These are phyloP conservation scores for Selaginella tamariscina DNA, from an alignment of 75 land plant species.

Conservation along the genomic window DNA sequence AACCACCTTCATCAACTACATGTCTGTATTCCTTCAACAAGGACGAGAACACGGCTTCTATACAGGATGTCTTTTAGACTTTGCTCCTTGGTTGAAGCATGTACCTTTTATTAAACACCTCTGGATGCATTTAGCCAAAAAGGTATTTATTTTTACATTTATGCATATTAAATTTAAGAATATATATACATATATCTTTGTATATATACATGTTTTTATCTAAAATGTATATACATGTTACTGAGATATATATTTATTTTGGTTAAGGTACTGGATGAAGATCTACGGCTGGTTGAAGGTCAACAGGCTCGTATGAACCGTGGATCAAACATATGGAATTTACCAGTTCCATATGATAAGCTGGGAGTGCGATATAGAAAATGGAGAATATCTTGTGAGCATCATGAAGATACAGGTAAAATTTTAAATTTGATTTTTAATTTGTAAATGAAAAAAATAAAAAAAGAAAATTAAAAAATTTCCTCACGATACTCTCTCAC, in stretches of 20 bases:
- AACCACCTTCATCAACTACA: slow-evolving; percentile 92
- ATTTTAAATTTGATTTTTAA: no score
- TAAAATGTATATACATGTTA: no score
- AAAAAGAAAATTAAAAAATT: no score
- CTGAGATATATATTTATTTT: slow-evolving; percentile 10
- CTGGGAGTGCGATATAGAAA: slow-evolving; percentile 80
- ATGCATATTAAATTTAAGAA: no score
- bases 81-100: slow-evolving; percentile 67
- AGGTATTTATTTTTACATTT: slow-evolving; percentile 33
- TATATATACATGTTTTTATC: no score
- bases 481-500: no score
- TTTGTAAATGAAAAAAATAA: no score
- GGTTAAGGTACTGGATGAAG: slow-evolving; percentile 77
- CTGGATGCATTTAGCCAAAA: slow-evolving; percentile 78
- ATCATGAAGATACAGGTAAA: no score
- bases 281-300: slow-evolving; percentile 73
- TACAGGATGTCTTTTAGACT: slow-evolving; percentile 95
- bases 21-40: slow-evolving; percentile 86
- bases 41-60: slow-evolving; percentile 63
- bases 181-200: no score
- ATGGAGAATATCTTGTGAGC: slow-evolving; percentile 71
- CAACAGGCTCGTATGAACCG: slow-evolving; percentile 84
- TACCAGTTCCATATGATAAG: slow-evolving; percentile 85
- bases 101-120: slow-evolving; percentile 65
- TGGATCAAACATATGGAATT: slow-evolving; percentile 86